Evolutionary conservation across 495 filamentous ascomycete species (phyloP).

Genomic region (Podospora tetraspora): DNA sequence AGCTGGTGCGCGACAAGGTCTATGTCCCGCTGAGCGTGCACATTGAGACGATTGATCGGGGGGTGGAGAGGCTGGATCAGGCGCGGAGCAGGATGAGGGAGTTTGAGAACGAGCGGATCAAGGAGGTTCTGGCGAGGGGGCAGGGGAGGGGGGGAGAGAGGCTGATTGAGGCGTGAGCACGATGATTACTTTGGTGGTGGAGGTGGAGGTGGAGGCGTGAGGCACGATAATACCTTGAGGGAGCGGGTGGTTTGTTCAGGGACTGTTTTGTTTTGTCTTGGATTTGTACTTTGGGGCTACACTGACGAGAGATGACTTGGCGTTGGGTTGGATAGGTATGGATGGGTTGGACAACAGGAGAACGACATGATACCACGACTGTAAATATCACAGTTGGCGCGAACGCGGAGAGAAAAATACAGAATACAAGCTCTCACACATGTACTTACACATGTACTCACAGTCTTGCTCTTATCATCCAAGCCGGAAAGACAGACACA

Average conservation of each 20-base stretch:
- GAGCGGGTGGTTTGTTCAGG: neutral
- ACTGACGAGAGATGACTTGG: neutral
- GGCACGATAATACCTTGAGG: neutral
- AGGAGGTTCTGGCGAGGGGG: conserved; percentile 45
- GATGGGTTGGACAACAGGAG: neutral
- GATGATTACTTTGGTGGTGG: neutral
- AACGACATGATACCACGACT: neutral
- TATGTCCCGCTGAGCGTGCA: conserved; percentile 61
- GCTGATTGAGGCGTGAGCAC: conserved; percentile 24
- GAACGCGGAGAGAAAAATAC: neutral
- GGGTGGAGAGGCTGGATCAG: conserved; percentile 58
- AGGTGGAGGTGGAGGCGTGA: neutral
- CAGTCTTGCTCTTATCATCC: neutral
- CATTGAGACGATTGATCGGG: conserved; percentile 61
- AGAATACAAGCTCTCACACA: neutral
- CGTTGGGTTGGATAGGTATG: neutral
- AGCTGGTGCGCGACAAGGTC: conserved; percentile 36
- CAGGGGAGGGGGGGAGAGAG: conserved; percentile 14
- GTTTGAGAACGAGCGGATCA: conserved; percentile 53
- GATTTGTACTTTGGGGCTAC: neutral
- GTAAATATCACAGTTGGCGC: neutral
- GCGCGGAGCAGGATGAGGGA: conserved; percentile 50
- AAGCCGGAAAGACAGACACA: neutral
- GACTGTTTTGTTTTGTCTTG: neutral
- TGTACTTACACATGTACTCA: neutral